A percentile compares a stretch with the other conserved stretches of the same genome.
These are phyloP conservation scores for Pseudogymnoascus sp. DNA, from an alignment of 2,329 filamentous ascomycete genomes.

Conservation along the genomic window DNA sequence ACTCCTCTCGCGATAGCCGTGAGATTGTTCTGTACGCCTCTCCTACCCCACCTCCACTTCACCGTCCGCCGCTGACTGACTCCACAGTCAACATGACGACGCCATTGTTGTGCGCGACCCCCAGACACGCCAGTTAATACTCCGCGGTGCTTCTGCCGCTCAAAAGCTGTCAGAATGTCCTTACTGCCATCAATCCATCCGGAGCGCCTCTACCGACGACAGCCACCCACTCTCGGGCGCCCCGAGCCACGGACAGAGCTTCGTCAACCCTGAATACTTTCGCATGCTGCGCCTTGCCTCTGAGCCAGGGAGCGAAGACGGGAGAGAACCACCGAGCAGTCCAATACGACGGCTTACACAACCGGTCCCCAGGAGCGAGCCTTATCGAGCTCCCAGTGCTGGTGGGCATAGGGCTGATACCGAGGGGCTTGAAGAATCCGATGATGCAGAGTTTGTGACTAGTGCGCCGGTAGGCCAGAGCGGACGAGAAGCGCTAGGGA, in stretches of 20 bases:
- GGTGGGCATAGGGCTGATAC: constrained; percentile 23
- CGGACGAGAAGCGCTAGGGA: constrained; percentile 55
- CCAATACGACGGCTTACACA: constrained; percentile 45
- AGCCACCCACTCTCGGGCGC: constrained; percentile 40
- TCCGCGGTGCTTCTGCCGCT: constrained; percentile 54
- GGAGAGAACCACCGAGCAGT: constrained; percentile 40
- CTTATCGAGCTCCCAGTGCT: constrained; percentile 20
- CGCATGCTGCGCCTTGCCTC: constrained; percentile 70
- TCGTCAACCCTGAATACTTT: constrained; percentile 90
- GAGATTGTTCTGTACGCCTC: constrained; percentile 70
- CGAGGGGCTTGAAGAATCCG: constrained; percentile 17
- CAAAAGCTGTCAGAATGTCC: constrained; percentile 67
- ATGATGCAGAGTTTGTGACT: constrained; percentile 44
- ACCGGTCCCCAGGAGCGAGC: constrained; percentile 24
- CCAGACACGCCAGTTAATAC: constrained; percentile 74
- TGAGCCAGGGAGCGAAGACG: constrained; percentile 42
- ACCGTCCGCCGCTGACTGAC: not conserved
- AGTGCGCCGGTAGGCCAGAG: constrained; percentile 40
- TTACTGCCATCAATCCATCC: constrained; percentile 31
- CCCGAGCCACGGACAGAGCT: constrained; percentile 50
- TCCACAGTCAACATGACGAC: constrained; percentile 75
- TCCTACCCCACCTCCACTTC: not conserved
- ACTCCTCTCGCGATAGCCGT: constrained; percentile 64
- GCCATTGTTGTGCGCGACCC: constrained; percentile 88
- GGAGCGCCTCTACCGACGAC: constrained; percentile 45